Evolutionary conservation across 2,329 filamentous ascomycete species (phyloP), one percentile per base, ranked within the genome.

Genomic region (Dactylellina sp.): DNA sequence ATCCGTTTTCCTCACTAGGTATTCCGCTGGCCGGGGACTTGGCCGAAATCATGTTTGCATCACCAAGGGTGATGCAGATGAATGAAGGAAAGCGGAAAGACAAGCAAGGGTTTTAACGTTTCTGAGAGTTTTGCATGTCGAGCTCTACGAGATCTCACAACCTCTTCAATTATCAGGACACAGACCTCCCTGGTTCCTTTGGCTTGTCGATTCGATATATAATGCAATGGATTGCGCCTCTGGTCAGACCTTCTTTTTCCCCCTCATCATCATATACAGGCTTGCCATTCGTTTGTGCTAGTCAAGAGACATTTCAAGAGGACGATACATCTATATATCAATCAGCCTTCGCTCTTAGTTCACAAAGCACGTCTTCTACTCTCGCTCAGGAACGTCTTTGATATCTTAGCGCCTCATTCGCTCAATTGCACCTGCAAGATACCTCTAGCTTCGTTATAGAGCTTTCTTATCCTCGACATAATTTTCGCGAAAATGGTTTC

Each of bases 221-320:
- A 70, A 61, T 68, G 24, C 7, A 40, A 46, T 62, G 52, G 44
- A 9, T 32, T 9, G 28, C 5, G 39, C 42, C n/a, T 18, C 25
- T 25, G 46, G 39, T 60, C 16, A 14, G 32, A 50, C 7, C 11
- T 9, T 53, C 20, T 18, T 56, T 28, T 40, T 28, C 47, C 46
- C 42, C 55, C n/a, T 24, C 24, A 47, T 22, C 64, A 55, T 32
- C 40, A 62, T 55, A 49, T 46, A 70, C 61, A 52, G 64, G 59
- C 64, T 56, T 50, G 64, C 64, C 64, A 52, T 70, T 70, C 64
- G 56, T 70, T 70, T 70, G 64, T 56, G 64, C 64, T 70, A 47
- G 56, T 70, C 64, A 62, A 14, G 20, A 28, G 28, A 49, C 39
- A 37, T 32, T 42, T 49, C 39, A 61, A 55, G 57, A 53, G 55